phyloP scores from a whole-genome alignment of 805 yeast species.

The Schwanniomyces pseudopolymorphus region DNA sequence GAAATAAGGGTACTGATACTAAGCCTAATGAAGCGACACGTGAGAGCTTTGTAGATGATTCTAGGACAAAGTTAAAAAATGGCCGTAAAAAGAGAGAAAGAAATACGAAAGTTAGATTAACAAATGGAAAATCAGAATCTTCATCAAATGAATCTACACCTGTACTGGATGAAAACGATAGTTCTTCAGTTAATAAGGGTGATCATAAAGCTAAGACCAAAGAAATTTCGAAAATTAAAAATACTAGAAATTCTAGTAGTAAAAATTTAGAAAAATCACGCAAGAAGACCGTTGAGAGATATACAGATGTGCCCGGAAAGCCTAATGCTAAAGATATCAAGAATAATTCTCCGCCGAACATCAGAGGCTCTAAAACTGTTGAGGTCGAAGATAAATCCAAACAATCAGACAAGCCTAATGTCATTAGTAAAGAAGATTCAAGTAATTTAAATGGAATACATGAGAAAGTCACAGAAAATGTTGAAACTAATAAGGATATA shows the following conservation, averaged over 20 bases:
- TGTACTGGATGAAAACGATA: too few species aligned
- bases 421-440: not conserved
- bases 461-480: not conserved
- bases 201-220: too few species aligned
- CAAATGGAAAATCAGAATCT: not conserved
- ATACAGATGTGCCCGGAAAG: not conserved
- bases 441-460: not conserved
- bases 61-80: not conserved
- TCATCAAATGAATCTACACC: not conserved
- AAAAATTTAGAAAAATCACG: not conserved
- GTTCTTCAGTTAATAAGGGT: too few species aligned
- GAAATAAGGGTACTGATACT: too few species aligned
- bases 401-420: too few species aligned
- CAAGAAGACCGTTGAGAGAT: not conserved
- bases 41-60: not conserved
- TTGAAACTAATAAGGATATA: not conserved
- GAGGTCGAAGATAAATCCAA: not conserved
- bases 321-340: not conserved
- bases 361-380: not conserved
- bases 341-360: not conserved
- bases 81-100: not conserved
- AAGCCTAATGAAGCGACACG: not conserved
- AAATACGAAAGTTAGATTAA: not conserved
- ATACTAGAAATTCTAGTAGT: not conserved
- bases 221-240: not conserved